A percentile compares a stretch with the other conserved stretches of the same genome.
Evolutionary conservation across 2,329 filamentous ascomycete species (phyloP).

Genomic region (Ascocoryne sarcoides): DNA sequence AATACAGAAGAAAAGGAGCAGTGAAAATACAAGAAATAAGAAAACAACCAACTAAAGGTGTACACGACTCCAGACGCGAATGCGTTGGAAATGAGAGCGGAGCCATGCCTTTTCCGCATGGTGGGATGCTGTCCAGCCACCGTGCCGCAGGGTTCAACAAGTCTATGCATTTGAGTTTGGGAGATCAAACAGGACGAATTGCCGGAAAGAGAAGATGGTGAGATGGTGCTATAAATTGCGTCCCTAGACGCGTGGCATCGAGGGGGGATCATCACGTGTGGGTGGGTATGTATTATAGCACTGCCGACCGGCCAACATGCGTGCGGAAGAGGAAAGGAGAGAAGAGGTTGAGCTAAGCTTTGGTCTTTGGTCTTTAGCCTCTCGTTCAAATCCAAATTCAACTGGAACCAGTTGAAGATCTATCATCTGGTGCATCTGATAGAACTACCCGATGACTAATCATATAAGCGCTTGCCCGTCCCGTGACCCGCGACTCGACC

Average conservation of each 20-base stretch:
- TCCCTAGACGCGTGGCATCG: slow-evolving; percentile 7
- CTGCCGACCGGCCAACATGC: too few species aligned
- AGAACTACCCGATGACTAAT: too few species aligned
- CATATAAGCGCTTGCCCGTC: too few species aligned
- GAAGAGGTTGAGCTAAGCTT: too few species aligned
- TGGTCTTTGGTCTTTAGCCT: too few species aligned
- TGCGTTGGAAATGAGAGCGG: slow-evolving; percentile 6
- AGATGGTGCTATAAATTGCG: slow-evolving; percentile 11
- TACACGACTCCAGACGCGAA: slow-evolving; percentile 12
- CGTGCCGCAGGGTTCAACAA: slow-evolving; percentile 3
- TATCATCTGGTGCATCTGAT: too few species aligned
- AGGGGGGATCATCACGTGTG: not conserved
- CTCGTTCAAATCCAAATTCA: too few species aligned
- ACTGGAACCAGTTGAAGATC: too few species aligned
- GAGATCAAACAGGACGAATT: slow-evolving; percentile 9
- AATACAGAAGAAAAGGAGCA: slow-evolving; percentile 1
- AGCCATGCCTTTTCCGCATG: slow-evolving; percentile 7
- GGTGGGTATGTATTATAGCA: too few species aligned
- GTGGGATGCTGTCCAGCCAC: slow-evolving; percentile 9
- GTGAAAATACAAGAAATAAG: slow-evolving; percentile 3
- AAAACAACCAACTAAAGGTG: slow-evolving; percentile 1
- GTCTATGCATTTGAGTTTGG: slow-evolving; percentile 4
- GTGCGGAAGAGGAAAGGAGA: too few species aligned
- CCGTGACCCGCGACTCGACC: too few species aligned
- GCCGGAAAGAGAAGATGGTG: slow-evolving; percentile 3